Base-by-base conservation (phyloP, 768 basidiomycete genomes). In the Boletus tomentosulus region DNA sequence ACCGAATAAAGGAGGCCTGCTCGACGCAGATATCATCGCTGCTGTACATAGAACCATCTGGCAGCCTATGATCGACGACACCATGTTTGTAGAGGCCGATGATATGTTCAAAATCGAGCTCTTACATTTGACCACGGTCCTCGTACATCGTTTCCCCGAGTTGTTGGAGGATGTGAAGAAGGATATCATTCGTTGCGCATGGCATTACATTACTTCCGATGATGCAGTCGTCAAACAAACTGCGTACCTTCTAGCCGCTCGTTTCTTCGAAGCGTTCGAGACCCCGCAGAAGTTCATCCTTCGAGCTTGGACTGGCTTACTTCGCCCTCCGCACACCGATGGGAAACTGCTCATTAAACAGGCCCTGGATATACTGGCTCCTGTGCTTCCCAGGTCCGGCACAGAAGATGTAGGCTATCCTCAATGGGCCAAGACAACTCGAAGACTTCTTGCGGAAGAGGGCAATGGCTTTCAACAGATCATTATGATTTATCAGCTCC, bases 201-300 rank as follows among this genome's bases (percentile, higher is more conserved):
- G 93, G 93, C 81, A 86, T 62, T 90, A 86, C 62, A 89, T 95
- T 60, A 80, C 79, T 6, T 85, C 77, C 51, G 92, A 96, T 39
- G 97, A 98, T 67, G 80, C 87, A 6, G 84, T 94, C 19, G 91
- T 97, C 63, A 95, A 92, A 69, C 92, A 98, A 68, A 90, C 90
- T 9, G 89, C 92, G 0, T 93, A 93, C 66, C 81, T 97, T 34
- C 79, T 98, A 6, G 85, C 90, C 33, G 92, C 97, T 37, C 83
- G 88, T 31, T 98, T 98, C 77, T 94, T 96, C 62, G 85, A 88
- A 13, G 84, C 83, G 7, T 95, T 89, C 69, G 89, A 89, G 30
- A 89, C 87, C 1, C 95, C 96, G 1, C 80, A 83, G 55, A 98
- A 97, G 70, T 94, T 99, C 67, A 84, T 96, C 46, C 72, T 94